Conservation (phyloP, 1,284 basidiomycete genomes). For the Fomitiporia mediterranea region DNA sequence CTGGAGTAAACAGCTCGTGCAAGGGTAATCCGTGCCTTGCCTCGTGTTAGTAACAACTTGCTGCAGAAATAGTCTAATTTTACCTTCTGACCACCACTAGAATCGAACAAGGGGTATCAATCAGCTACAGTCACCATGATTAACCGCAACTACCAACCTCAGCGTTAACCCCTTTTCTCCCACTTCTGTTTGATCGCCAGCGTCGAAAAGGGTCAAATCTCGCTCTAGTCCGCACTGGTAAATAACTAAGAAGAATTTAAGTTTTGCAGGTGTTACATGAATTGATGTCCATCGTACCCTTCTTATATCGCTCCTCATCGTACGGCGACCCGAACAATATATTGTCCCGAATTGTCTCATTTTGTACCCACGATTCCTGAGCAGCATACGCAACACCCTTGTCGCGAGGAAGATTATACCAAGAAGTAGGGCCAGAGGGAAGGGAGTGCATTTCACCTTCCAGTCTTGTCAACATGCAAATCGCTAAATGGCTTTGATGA, state of each 20-base stretch:
- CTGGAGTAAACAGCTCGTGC: slow-evolving; percentile 67
- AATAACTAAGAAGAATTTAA: slow-evolving; percentile 23
- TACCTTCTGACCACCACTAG: slow-evolving; percentile 67
- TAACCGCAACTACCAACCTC: too few species aligned
- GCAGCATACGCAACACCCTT: slow-evolving; percentile 70
- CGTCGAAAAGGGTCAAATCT: slow-evolving; percentile 40
- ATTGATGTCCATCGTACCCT: slow-evolving; percentile 29
- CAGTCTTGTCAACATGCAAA: slow-evolving; percentile 20
- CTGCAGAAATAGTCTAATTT: neutral
- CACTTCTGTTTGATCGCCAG: slow-evolving; percentile 64
- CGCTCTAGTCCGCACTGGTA: slow-evolving; percentile 33
- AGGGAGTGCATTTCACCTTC: slow-evolving; percentile 62
- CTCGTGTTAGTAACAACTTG: neutral
- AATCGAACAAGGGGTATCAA: slow-evolving; percentile 7
- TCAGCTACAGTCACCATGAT: too few species aligned
- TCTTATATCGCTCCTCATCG: slow-evolving; percentile 40
- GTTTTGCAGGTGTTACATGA: neutral
- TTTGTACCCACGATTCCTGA: slow-evolving; percentile 74
- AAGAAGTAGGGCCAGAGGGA: slow-evolving; percentile 47
- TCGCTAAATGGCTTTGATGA: slow-evolving; percentile 18
- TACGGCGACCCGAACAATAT: slow-evolving; percentile 41
- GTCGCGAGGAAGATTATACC: slow-evolving; percentile 61
- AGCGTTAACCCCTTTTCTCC: slow-evolving; percentile 62
- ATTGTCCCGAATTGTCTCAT: slow-evolving; percentile 45
- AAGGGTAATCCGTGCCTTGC: slow-evolving; percentile 63